Conservation (phyloP, 2,329 filamentous ascomycete species). For the Cytospora leucostoma region DNA sequence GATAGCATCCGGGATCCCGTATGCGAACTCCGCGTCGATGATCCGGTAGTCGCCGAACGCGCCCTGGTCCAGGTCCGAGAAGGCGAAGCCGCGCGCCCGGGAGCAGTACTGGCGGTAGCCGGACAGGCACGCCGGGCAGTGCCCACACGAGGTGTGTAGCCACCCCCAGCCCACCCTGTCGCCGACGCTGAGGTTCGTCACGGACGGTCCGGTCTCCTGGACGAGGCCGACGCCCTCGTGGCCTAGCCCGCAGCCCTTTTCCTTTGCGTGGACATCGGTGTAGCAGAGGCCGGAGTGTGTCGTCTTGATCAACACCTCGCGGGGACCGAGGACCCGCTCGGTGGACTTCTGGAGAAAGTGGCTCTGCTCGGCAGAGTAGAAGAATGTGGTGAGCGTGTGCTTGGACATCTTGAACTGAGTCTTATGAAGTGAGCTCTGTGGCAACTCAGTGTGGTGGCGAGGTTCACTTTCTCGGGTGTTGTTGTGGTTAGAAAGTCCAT, state of each 20-base stretch:
- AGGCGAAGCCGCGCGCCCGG: slow-evolving; percentile 38
- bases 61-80: slow-evolving; percentile 40
- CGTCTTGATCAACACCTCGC: slow-evolving; percentile 55
- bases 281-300: slow-evolving; percentile 63
- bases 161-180: slow-evolving; percentile 42
- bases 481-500: not conserved
- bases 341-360: slow-evolving; percentile 9
- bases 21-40: slow-evolving; percentile 40
- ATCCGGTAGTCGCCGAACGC: slow-evolving; percentile 39
- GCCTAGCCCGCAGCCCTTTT: slow-evolving; percentile 35
- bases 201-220: slow-evolving; percentile 35
- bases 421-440: not conserved
- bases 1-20: slow-evolving; percentile 42
- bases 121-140: slow-evolving; percentile 31
- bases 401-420: slow-evolving; percentile 6
- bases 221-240: slow-evolving; percentile 43
- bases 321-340: slow-evolving; percentile 8
- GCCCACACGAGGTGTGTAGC: slow-evolving; percentile 34
- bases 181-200: slow-evolving; percentile 35
- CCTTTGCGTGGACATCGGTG: slow-evolving; percentile 47
- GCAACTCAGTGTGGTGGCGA: not conserved
- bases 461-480: not conserved
- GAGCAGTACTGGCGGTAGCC: slow-evolving; percentile 34
- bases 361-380: slow-evolving; percentile 12
- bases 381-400: slow-evolving; percentile 14